Evolutionary conservation across 495 filamentous ascomycete species (phyloP).

Genomic region (Astrothelium subdiscretum): DNA sequence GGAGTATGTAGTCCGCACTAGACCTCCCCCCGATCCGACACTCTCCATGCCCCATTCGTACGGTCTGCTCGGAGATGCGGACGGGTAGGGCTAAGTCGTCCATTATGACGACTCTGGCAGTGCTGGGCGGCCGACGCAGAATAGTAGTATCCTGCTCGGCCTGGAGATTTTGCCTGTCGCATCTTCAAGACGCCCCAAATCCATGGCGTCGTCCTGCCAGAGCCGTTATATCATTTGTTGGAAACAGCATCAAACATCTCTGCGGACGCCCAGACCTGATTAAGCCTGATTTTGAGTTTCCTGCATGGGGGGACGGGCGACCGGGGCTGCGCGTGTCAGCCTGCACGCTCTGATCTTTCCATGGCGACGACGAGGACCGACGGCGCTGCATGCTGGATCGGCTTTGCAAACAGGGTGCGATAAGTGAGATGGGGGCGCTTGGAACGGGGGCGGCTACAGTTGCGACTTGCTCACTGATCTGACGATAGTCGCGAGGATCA

Average conservation of each 20-base stretch:
- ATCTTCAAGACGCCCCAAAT: too few relatives aligned
- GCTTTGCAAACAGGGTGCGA: constrained; percentile 1
- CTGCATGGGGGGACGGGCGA: not conserved
- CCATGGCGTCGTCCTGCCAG: too few relatives aligned
- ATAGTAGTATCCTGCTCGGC: too few relatives aligned
- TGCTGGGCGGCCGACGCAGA: not conserved
- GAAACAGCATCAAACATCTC: not conserved
- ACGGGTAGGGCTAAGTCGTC: not conserved
- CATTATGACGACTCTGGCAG: not conserved
- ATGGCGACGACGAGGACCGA: too few relatives aligned
- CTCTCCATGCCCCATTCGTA: not conserved
- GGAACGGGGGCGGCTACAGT: not conserved
- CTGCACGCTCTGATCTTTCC: not conserved
- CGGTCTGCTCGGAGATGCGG: not conserved
- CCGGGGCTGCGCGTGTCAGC: not conserved
- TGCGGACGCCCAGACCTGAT: not conserved
- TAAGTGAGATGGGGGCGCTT: constrained; percentile 2
- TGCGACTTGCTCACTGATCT: not conserved
- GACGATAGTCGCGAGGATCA: not conserved
- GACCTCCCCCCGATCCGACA: too few relatives aligned
- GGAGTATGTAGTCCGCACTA: too few relatives aligned
- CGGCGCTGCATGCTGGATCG: not conserved
- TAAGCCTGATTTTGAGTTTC: not conserved
- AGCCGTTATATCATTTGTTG: not conserved
- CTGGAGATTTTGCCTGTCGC: not conserved